Percentiles rank a stretch among this genome's conserved stretches.
Evolutionary conservation across 2,329 filamentous ascomycete genomes (phyloP).

Genomic region (Blastomyces emzantsi): DNA sequence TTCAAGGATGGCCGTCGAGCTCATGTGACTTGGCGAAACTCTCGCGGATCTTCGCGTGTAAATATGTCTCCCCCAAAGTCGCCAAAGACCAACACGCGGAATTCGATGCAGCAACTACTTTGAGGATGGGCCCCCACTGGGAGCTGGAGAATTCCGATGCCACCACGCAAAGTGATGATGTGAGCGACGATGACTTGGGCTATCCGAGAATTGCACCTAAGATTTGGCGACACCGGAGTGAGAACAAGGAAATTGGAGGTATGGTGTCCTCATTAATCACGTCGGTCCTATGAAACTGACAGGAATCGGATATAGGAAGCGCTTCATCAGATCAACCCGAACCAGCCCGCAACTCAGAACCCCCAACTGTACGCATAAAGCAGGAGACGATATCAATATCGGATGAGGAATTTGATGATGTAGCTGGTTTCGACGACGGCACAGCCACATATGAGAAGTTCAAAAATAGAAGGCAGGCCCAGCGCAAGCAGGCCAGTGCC

Average conservation of each 20-base stretch:
- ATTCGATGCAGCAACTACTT: background rate
- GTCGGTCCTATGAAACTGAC: background rate
- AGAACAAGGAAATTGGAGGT: background rate
- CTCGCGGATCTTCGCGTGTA: background rate
- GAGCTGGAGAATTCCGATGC: constrained; percentile 22
- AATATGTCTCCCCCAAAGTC: background rate
- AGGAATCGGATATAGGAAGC: background rate
- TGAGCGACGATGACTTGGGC: constrained; percentile 37
- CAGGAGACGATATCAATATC: constrained; percentile 18
- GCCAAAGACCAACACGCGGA: background rate
- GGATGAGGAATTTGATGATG: constrained; percentile 23
- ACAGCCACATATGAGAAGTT: constrained; percentile 51
- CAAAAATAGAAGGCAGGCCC: constrained; percentile 49
- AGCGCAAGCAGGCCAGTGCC: constrained; percentile 45
- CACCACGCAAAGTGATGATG: constrained; percentile 23
- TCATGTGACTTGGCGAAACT: constrained; percentile 8
- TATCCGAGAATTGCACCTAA: constrained; percentile 15
- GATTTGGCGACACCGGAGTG: background rate
- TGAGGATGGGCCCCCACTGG: constrained; percentile 21
- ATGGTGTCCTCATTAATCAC: background rate
- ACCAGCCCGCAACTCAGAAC: background rate
- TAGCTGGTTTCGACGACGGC: constrained; percentile 31
- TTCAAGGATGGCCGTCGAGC: background rate
- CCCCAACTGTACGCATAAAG: constrained; percentile 12
- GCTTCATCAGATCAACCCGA: background rate